Evolutionary conservation across 352 stramenopile genomes (phyloP).

Genomic region (Phytophthora parvispora): DNA sequence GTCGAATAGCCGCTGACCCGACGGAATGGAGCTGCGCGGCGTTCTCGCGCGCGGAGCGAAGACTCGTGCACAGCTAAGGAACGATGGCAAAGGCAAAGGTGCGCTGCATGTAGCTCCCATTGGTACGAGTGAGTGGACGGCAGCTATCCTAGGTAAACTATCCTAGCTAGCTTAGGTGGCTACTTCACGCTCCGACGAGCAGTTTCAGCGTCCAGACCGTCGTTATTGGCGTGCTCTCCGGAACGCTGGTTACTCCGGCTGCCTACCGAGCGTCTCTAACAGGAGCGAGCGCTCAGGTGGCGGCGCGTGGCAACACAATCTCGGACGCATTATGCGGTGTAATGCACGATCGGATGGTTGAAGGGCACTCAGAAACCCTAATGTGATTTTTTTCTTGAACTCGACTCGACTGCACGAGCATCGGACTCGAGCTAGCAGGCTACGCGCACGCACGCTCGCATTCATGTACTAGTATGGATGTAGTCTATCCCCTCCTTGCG

Average conservation of each 20-base stretch:
- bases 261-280: too few relatives aligned
- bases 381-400: background rate
- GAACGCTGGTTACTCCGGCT: too few relatives aligned
- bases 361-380: background rate
- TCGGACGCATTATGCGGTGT: too few relatives aligned
- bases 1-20: slow-evolving; percentile 6
- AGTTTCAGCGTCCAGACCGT: background rate
- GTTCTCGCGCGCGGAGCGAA: background rate
- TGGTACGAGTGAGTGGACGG: background rate
- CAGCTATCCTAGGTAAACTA: background rate
- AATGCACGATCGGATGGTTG: background rate
- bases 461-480: too few relatives aligned
- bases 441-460: too few relatives aligned
- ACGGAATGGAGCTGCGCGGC: slow-evolving; percentile 4
- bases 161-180: too few relatives aligned
- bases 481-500: too few relatives aligned
- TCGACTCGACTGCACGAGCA: too few relatives aligned
- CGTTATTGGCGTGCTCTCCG: background rate
- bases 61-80: background rate
- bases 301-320: background rate
- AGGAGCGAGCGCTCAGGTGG: background rate
- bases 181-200: too few relatives aligned
- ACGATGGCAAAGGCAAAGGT: background rate
- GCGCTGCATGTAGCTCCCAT: too few relatives aligned
- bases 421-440: too few relatives aligned